Conservation (phyloP, 495 filamentous ascomycete species). For the Durotheca rogersii region DNA sequence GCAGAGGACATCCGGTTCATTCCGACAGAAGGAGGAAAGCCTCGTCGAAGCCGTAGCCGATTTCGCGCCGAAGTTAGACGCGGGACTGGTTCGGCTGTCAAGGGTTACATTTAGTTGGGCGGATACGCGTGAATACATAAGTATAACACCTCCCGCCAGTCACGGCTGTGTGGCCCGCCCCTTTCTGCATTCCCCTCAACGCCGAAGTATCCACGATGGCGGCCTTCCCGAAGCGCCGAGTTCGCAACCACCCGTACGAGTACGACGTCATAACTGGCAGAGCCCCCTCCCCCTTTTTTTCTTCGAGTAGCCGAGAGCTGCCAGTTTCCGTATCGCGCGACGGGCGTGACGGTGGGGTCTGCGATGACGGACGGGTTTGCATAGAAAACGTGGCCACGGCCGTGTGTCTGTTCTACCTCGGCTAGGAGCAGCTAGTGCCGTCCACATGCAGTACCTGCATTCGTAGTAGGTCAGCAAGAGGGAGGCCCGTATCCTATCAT, state of each 20-base stretch:
- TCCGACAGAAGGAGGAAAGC: not conserved
- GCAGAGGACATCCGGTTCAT: conserved; percentile 15
- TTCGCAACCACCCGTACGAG: conserved; percentile 16
- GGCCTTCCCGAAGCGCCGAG: conserved; percentile 25
- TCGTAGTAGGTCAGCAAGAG: too few species aligned
- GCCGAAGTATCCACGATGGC: conserved; percentile 1
- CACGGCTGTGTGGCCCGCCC: too few species aligned
- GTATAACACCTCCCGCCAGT: too few species aligned
- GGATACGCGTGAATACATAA: too few species aligned
- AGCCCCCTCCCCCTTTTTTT: too few species aligned
- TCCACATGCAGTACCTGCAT: not conserved
- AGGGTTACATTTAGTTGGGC: too few species aligned
- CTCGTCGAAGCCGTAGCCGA: not conserved
- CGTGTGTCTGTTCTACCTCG: conserved; percentile 17
- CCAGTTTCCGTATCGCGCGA: conserved; percentile 11
- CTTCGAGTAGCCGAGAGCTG: conserved; percentile 21
- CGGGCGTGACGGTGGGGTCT: conserved; percentile 16
- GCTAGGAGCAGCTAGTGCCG: conserved; percentile 9
- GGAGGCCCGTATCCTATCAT: too few species aligned
- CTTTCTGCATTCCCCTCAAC: not conserved
- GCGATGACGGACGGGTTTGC: conserved; percentile 11
- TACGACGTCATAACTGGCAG: conserved; percentile 16
- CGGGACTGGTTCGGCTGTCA: not conserved
- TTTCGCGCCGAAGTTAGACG: not conserved
- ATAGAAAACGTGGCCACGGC: conserved; percentile 14